Evolutionary conservation across 352 stramenopile genomes (phyloP).

Genomic region (Pythium diclinum): DNA sequence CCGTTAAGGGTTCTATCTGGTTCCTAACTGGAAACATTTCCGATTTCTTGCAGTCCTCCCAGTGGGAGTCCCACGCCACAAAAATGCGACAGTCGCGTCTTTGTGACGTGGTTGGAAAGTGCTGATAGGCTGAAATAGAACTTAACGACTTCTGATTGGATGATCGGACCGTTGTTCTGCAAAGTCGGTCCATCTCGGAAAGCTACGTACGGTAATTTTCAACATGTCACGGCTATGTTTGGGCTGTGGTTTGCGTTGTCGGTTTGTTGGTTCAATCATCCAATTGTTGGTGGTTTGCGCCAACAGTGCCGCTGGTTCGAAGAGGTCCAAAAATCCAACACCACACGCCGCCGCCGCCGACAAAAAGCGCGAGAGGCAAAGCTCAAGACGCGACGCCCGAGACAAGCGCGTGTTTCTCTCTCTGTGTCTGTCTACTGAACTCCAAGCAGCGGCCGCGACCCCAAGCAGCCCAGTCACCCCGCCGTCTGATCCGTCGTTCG

Average conservation of each 20-base stretch:
- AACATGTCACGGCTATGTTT: not conserved
- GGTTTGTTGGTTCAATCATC: slow-evolving; percentile 4
- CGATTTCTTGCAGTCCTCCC: slow-evolving; percentile 11
- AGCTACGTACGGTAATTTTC: not conserved
- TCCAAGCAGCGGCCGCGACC: slow-evolving; percentile 6
- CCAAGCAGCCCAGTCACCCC: slow-evolving; percentile 4
- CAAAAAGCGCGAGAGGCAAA: not conserved
- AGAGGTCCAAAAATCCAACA: not conserved
- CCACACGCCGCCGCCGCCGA: not conserved
- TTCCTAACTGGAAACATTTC: slow-evolving; percentile 16
- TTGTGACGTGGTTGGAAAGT: slow-evolving; percentile 7
- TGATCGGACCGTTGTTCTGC: not conserved
- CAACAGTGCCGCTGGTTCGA: not conserved
- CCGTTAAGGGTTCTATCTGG: slow-evolving; percentile 11
- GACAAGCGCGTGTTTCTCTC: not conserved
- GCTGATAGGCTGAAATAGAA: slow-evolving; percentile 15
- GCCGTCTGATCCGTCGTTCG: slow-evolving; percentile 1
- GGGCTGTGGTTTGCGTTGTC: not conserved
- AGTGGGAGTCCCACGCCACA: too few species aligned
- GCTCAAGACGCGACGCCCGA: not conserved
- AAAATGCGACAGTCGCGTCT: slow-evolving; percentile 6
- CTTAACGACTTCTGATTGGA: slow-evolving; percentile 8
- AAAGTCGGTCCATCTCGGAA: not conserved
- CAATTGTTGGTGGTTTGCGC: slow-evolving; percentile 8
- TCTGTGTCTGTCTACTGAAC: not conserved